Evolutionary conservation across 2,329 filamentous ascomycete species (phyloP), one percentile per base, ranked within the genome.

Genomic region (Ramichloridium luteum): DNA sequence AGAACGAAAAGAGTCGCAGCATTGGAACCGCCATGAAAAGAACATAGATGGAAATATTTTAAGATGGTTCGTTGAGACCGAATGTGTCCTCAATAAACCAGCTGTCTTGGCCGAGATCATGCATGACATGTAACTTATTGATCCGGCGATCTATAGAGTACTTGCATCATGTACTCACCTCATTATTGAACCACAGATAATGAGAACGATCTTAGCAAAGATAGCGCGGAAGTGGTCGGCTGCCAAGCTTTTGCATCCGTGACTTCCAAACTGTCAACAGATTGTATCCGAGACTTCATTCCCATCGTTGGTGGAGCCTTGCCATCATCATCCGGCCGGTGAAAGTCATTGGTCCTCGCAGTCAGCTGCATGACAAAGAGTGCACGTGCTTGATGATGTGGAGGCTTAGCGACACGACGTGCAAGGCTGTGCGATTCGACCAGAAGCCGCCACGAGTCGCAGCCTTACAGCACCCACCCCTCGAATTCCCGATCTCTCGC

Each of bases 301-400:
- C n/a, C n/a, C n/a, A n/a, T n/a, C n/a, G n/a, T n/a, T n/a, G n/a
- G n/a, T 23, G 20, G 20, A 23, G 20, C 20, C 20, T 23, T 23
- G 20, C n/a, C 20, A 23, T 23, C 20, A 23, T 23, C 20, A n/a
- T 23, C 20, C 20, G 20, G 8, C 20, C 20, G 20, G 20, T n/a
- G 20, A 23, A 23, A 8, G 20, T 23, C 20, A 23, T 23, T 23
- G 20, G 20, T 23, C 20, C 20, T 23, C 20, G 20, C 20, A 23
- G 20, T 23, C 20, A 23, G 20, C 20, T 23, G 20, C 20, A 23
- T 23, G n/a, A n/a, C n/a, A 23, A 23, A 23, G 20, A 23, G 20
- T 23, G 20, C 20, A 23, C 20, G 20, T 23, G 20, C 20, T 8
- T 23, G 20, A 23, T n/a, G 20, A 23, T 23, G 20, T 23, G 20